phyloP scores from a whole-genome alignment of 2,329 filamentous ascomycete species.

The Neurospora sp. region DNA sequence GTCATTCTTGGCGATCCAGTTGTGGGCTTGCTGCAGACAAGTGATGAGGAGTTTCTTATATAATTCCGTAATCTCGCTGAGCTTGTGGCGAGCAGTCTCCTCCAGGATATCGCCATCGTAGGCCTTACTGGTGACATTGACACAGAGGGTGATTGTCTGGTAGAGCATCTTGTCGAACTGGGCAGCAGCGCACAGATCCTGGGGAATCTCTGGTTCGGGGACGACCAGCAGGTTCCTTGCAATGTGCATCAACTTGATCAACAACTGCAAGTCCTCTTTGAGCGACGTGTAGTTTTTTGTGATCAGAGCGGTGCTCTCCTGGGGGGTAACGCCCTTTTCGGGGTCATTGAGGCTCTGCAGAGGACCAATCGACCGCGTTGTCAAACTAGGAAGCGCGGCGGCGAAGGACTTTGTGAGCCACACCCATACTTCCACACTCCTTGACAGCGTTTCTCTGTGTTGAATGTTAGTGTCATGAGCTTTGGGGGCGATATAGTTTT shows the following conservation, averaged over 20 bases:
- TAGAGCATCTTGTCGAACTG: slow-evolving; percentile 58
- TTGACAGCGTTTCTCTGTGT: slow-evolving; percentile 46
- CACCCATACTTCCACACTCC: slow-evolving; percentile 57
- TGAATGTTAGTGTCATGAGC: neutral
- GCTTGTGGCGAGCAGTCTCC: slow-evolving; percentile 44
- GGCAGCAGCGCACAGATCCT: slow-evolving; percentile 55
- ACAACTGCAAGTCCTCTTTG: slow-evolving; percentile 51
- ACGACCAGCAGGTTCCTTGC: slow-evolving; percentile 56
- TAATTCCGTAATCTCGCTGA: slow-evolving; percentile 55
- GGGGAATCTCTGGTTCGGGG: slow-evolving; percentile 53
- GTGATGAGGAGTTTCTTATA: slow-evolving; percentile 60
- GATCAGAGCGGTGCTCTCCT: slow-evolving; percentile 53
- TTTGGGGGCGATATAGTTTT: neutral
- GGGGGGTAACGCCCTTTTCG: slow-evolving; percentile 47
- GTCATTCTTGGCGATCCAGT: slow-evolving; percentile 61
- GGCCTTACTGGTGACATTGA: slow-evolving; percentile 58
- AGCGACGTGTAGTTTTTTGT: slow-evolving; percentile 51
- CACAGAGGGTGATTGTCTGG: slow-evolving; percentile 54
- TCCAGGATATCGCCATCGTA: slow-evolving; percentile 56
- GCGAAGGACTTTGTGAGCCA: slow-evolving; percentile 53
- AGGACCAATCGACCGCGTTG: slow-evolving; percentile 48
- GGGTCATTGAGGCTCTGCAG: slow-evolving; percentile 43
- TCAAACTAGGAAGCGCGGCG: slow-evolving; percentile 50
- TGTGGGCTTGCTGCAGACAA: slow-evolving; percentile 56
- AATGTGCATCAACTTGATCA: slow-evolving; percentile 60